These are phyloP conservation scores for Phytophthora vignae DNA, from an alignment of 352 stramenopile genomes.

Conservation along the genomic window DNA sequence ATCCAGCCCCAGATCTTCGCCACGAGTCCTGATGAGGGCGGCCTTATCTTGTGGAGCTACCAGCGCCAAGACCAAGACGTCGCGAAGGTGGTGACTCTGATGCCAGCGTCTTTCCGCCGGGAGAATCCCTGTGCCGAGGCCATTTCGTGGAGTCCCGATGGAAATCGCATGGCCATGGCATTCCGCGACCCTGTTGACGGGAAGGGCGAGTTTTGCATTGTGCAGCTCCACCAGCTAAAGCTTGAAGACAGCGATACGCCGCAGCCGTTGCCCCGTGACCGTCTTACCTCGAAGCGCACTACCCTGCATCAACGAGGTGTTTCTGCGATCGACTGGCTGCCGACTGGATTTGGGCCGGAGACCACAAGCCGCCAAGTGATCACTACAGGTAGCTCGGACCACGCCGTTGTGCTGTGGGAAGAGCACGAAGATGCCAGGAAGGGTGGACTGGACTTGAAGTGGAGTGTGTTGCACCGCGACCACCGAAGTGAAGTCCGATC, in stretches of 20 bases:
- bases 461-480: conserved; percentile 70
- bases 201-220: conserved; percentile 81
- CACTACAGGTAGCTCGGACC: conserved; percentile 75
- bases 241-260: conserved; percentile 53
- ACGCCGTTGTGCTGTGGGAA: conserved; percentile 81
- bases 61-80: conserved; percentile 66
- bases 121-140: conserved; percentile 73
- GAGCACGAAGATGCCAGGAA: conserved; percentile 50
- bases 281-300: conserved; percentile 68
- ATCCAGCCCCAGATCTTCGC: conserved; percentile 77
- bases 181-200: conserved; percentile 74
- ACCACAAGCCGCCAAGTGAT: conserved; percentile 64
- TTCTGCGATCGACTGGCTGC: conserved; percentile 77
- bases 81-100: conserved; percentile 66
- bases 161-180: conserved; percentile 77
- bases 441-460: conserved; percentile 63
- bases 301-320: conserved; percentile 70
- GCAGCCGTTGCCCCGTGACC: conserved; percentile 59
- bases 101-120: conserved; percentile 65
- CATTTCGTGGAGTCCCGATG: conserved; percentile 80
- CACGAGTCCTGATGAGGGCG: conserved; percentile 81
- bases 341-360: conserved; percentile 51
- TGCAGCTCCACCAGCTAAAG: conserved; percentile 70
- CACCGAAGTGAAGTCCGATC: conserved; percentile 81
- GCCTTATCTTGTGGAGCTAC: conserved; percentile 85